Conservation (phyloP, 1,139 yeast genomes). For the Kazachstania sp. region DNA sequence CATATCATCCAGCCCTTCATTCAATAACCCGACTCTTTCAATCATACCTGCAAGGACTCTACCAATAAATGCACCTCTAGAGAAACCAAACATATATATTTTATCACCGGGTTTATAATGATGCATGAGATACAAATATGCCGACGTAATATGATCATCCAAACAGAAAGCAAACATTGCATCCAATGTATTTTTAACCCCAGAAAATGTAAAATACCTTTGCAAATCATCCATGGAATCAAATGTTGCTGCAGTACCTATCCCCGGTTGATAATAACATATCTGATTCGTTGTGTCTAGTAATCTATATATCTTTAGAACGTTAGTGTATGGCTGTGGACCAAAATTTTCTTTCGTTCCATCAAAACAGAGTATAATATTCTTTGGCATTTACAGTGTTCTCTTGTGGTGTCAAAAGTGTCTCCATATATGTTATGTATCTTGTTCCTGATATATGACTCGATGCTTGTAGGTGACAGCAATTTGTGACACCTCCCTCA, state of each 20-base stretch:
- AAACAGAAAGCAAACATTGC: slow-evolving; percentile 46
- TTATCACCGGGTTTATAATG: slow-evolving; percentile 42
- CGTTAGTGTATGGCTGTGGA: slow-evolving; percentile 46
- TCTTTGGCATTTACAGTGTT: slow-evolving; percentile 22
- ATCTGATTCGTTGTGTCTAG: slow-evolving; percentile 43
- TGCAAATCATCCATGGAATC: slow-evolving; percentile 30
- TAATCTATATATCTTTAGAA: slow-evolving; percentile 45
- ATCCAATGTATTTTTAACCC: slow-evolving; percentile 34
- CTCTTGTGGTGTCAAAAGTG: neutral
- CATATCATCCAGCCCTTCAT: slow-evolving; percentile 46
- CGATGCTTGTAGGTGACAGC: neutral
- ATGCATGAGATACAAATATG: slow-evolving; percentile 45
- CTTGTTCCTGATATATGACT: too few relatives aligned
- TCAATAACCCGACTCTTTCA: slow-evolving; percentile 49
- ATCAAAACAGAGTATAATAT: slow-evolving; percentile 50
- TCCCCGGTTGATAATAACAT: slow-evolving; percentile 61
- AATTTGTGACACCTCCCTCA: neutral
- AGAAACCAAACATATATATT: slow-evolving; percentile 51
- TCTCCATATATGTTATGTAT: too few relatives aligned
- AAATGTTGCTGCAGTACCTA: slow-evolving; percentile 45
- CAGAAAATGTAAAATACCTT: slow-evolving; percentile 16
- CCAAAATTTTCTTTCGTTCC: slow-evolving; percentile 58
- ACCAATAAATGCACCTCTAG: slow-evolving; percentile 60
- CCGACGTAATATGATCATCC: slow-evolving; percentile 47
- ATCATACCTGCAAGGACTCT: slow-evolving; percentile 56